Base-by-base conservation (phyloP, 441 rosid species). In the Pelargonium fulgidum region DNA sequence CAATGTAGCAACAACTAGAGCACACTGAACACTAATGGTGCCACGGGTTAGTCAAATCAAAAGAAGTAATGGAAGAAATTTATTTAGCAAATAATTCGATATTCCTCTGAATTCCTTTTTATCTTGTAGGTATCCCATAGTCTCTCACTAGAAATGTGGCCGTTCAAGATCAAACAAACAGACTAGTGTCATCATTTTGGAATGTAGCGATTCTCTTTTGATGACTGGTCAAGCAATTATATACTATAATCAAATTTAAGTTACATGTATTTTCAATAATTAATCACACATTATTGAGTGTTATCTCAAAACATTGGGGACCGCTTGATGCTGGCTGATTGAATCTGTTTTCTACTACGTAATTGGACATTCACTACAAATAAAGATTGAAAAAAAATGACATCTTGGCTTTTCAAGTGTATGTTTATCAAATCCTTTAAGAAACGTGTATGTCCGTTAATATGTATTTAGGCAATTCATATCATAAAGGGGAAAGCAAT, bases 401-500 rank as follows among this genome's bases (percentile, higher is more conserved):
- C 42, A 62, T 62, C n/a, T 62, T 62, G 65, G 42, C 9, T 29
- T 62, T 11, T 62, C 24, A 62, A 54, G 62, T 47, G 62, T 45
- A 2, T 12, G 50, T 47, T 11, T 54, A 24, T n/a, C 22, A 17
- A 54, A n/a, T 47, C 52, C 52, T 47, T 4, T n/a, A 47, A n/a
- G 52, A 47, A n/a, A 47, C 14, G 56, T 58, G 62, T 58, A 17
- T 58, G 29, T 58, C 13, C 7, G 29, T 17, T 58, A 7, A 20
- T 58, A 50, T 14, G 14, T 50, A 50, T 50, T 5, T 50, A 39
- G 12, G 24, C 62, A 22, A 68, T 48, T 68, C 24, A 14, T 24
- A 50, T 59, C 39, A 54, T 33, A 39, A 7, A 47, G 52, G 42
- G 66, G 72, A 64, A 24, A 12, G 41, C 47, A 20, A 13, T 52